Conservation (phyloP, 2,329 filamentous ascomycete species). For the Verticillium isaacii region DNA sequence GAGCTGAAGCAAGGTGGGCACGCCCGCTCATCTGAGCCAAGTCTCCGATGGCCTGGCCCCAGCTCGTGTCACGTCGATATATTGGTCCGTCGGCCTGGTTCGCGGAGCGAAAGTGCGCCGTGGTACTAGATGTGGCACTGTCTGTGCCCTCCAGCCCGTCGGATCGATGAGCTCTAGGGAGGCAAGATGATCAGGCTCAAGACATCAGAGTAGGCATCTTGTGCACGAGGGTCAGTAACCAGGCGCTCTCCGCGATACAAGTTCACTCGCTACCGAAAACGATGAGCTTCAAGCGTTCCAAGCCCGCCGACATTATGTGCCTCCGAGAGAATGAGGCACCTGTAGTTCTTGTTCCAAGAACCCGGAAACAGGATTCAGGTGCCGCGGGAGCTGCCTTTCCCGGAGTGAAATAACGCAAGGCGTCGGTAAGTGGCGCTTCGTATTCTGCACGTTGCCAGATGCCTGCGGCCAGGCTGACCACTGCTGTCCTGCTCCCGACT, state of each 20-base stretch:
- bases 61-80: background rate
- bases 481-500: background rate
- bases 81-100: background rate
- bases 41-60: background rate
- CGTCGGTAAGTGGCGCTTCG: background rate
- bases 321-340: background rate
- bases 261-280: background rate
- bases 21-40: background rate
- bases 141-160: background rate
- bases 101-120: background rate
- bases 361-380: background rate
- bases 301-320: background rate
- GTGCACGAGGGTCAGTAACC: background rate
- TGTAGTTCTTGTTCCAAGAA: background rate
- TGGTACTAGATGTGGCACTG: background rate
- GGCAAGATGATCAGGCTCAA: background rate
- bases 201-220: background rate
- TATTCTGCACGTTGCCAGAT: background rate
- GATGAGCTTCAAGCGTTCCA: background rate
- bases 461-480: background rate
- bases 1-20: background rate
- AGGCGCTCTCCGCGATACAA: background rate
- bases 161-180: background rate
- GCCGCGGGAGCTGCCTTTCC: background rate
- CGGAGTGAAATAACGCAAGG: background rate